Percentiles rank a stretch among this genome's conserved stretches.
Evolutionary conservation across 1,284 basidiomycete species (phyloP).

Genomic region (Leccinum fallax): DNA sequence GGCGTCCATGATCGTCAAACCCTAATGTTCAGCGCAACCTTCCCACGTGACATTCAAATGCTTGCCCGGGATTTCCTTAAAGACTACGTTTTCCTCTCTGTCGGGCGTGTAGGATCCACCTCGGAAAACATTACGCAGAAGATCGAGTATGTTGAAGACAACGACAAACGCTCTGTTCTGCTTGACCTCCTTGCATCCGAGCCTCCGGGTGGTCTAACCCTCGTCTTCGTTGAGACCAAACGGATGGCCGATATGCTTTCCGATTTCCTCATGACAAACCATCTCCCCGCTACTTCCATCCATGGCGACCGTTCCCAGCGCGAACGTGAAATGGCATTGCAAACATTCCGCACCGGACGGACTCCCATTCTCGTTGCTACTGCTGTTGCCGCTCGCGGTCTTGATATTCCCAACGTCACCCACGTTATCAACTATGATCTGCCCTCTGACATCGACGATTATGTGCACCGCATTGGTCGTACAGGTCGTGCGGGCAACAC

Average conservation of each 20-base stretch:
- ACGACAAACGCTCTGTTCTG: slow-evolving; percentile 95
- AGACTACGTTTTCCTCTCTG: slow-evolving; percentile 97
- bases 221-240: slow-evolving; percentile 99
- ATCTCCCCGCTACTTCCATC: slow-evolving; percentile 92
- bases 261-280: slow-evolving; percentile 89
- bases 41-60: slow-evolving; percentile 98
- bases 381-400: slow-evolving; percentile 97
- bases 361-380: slow-evolving; percentile 98
- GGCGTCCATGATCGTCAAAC: slow-evolving; percentile 92
- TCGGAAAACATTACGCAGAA: slow-evolving; percentile 99
- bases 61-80: slow-evolving; percentile 96
- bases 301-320: slow-evolving; percentile 98
- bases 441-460: slow-evolving; percentile 98
- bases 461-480: slow-evolving; percentile 98
- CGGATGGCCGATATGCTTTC: slow-evolving; percentile 98
- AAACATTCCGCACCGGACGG: slow-evolving; percentile 93
- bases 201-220: slow-evolving; percentile 75
- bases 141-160: slow-evolving; percentile 98
- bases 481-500: slow-evolving; percentile 99
- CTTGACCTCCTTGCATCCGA: slow-evolving; percentile 92
- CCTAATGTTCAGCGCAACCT: slow-evolving; percentile 99
- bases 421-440: slow-evolving; percentile 99
- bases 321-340: slow-evolving; percentile 94
- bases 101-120: slow-evolving; percentile 97
- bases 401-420: slow-evolving; percentile 99